A percentile compares a stretch with the other conserved stretches of the same genome.
phyloP scores from a whole-genome alignment of 2,329 filamentous ascomycete genomes.

The Periconia macrospinosa region DNA sequence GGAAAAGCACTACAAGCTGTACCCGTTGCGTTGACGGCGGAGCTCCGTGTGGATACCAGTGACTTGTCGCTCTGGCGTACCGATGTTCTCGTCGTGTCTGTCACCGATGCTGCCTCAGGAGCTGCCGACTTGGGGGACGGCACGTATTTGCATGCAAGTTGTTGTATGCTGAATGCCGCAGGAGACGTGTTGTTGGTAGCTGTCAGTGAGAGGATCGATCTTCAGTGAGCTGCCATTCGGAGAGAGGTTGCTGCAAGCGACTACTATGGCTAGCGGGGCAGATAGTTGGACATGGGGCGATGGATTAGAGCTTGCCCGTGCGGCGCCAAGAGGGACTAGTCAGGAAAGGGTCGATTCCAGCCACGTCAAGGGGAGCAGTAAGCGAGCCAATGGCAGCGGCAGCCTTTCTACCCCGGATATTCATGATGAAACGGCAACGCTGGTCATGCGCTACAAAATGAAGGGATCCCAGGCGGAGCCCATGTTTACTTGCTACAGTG shows the following conservation, averaged over 20 bases:
- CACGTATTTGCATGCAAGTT: too few species aligned
- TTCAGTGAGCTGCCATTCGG: too few species aligned
- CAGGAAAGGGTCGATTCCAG: background rate
- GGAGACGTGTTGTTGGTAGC: too few species aligned
- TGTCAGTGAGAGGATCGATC: too few species aligned
- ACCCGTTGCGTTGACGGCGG: conserved; percentile 14
- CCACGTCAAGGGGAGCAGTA: conserved; percentile 9
- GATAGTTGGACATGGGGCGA: background rate
- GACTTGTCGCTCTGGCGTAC: conserved; percentile 8
- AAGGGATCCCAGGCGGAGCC: background rate
- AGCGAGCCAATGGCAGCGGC: conserved; percentile 6
- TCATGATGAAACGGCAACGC: conserved; percentile 5
- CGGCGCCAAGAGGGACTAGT: background rate
- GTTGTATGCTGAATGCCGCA: too few species aligned
- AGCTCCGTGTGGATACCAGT: conserved; percentile 24
- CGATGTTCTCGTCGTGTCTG: conserved; percentile 2
- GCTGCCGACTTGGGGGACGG: too few species aligned
- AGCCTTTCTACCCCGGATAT: background rate
- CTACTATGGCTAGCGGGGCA: too few species aligned
- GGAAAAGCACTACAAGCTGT: conserved; percentile 20
- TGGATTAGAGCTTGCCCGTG: background rate
- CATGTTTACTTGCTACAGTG: background rate
- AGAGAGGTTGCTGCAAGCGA: too few species aligned
- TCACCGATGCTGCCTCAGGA: background rate
- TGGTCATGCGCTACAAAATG: conserved; percentile 11